A percentile compares a stretch with the other conserved stretches of the same genome.
phyloP scores from a whole-genome alignment of 2,329 filamentous ascomycete species.

The Grosmannia serpens region DNA sequence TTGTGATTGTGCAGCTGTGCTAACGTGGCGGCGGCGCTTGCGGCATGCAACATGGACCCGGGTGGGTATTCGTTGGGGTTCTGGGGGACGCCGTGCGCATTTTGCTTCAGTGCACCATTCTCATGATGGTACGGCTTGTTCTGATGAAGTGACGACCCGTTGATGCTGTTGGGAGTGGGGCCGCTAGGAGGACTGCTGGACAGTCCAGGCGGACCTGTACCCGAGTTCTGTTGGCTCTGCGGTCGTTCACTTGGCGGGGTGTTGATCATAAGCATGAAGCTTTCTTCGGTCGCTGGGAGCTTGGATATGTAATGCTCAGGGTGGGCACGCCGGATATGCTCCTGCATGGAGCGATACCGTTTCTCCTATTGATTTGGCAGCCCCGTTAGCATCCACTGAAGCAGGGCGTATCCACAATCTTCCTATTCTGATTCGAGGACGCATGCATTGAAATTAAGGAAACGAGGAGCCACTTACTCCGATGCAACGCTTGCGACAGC shows the following conservation, averaged over 20 bases:
- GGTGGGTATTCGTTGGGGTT: conserved; percentile 50
- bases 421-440: too few relatives aligned
- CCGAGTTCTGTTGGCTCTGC: conserved; percentile 22
- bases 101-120: conserved; percentile 54
- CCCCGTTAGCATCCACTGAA: too few relatives aligned
- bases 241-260: conserved; percentile 52
- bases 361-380: conserved; percentile 20
- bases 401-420: too few relatives aligned
- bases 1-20: conserved; percentile 73
- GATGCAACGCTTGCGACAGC: conserved; percentile 93
- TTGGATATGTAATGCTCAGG: conserved; percentile 96
- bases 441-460: not conserved
- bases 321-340: conserved; percentile 95
- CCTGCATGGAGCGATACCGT: conserved; percentile 90
- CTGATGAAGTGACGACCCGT: conserved; percentile 13
- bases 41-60: conserved; percentile 52
- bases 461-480: conserved; percentile 64
- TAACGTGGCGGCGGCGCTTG: conserved; percentile 73
- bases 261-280: conserved; percentile 93
- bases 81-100: conserved; percentile 57
- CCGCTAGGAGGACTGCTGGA: conserved; percentile 1
- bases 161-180: not conserved
- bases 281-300: conserved; percentile 94
- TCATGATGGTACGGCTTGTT: conserved; percentile 44
- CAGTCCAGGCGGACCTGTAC: conserved; percentile 13